Evolutionary conservation across 2,329 filamentous ascomycete genomes (phyloP).

Genomic region (Xylaria hypoxylon): DNA sequence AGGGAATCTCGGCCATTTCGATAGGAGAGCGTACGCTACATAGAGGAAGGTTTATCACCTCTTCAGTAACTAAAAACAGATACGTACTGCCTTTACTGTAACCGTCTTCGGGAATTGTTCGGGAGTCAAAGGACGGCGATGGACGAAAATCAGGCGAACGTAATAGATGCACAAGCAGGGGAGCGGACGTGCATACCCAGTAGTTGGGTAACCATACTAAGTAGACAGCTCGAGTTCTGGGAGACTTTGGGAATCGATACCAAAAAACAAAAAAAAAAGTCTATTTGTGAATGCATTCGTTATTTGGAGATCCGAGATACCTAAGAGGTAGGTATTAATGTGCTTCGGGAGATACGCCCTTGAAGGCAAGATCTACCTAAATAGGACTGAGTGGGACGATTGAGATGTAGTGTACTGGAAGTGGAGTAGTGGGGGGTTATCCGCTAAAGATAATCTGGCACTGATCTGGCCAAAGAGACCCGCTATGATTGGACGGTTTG

Average conservation of each 20-base stretch:
- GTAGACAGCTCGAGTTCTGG: not conserved
- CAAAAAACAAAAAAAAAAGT: no score
- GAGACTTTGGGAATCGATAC: not conserved
- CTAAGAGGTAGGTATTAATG: no score
- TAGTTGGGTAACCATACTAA: conserved; percentile 1
- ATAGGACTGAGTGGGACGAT: not conserved
- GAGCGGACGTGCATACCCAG: conserved; percentile 9
- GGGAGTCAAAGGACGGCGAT: not conserved
- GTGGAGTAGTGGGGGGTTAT: conserved; percentile 14
- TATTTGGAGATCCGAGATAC: no score
- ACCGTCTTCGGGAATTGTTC: not conserved
- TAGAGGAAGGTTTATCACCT: no score
- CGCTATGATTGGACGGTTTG: conserved; percentile 10
- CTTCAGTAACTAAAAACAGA: no score
- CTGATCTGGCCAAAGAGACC: not conserved
- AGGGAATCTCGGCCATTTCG: no score
- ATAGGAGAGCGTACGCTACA: no score
- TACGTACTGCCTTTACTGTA: no score
- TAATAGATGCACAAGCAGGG: conserved; percentile 20
- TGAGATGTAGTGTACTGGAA: not conserved
- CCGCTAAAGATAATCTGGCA: conserved; percentile 25
- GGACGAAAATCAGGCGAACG: conserved; percentile 2
- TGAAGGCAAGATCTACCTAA: not conserved
- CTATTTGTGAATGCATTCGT: not conserved
- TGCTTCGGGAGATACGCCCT: not conserved